Evolutionary conservation across 306 rosid species (phyloP).

Genomic region (Prunus mongolica): DNA sequence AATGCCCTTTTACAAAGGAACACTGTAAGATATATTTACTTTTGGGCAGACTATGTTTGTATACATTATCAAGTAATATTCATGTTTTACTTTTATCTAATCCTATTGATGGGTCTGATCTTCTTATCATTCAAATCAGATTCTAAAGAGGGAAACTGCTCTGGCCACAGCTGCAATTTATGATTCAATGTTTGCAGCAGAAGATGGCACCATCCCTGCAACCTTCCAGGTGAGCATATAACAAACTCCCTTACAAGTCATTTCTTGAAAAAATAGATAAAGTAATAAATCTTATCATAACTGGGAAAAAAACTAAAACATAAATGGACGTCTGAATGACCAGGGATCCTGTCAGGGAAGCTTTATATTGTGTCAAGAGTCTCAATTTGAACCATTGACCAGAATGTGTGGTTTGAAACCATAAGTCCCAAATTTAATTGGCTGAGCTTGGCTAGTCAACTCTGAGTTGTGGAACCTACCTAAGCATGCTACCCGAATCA

Average conservation of each 20-base stretch:
- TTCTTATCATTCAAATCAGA: constrained; percentile 38
- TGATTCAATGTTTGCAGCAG: constrained; percentile 86
- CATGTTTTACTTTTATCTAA: constrained; percentile 8
- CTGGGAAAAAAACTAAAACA: neutral
- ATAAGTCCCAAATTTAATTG: too few species aligned
- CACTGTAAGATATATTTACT: constrained; percentile 37
- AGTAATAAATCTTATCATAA: neutral
- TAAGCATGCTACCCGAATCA: too few species aligned
- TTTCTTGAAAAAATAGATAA: neutral
- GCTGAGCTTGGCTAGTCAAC: too few species aligned
- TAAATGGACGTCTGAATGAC: neutral
- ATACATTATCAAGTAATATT: neutral
- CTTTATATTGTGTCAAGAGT: neutral
- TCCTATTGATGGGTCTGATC: neutral
- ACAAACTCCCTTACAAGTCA: neutral
- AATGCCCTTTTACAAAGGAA: constrained; percentile 81
- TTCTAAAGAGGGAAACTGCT: constrained; percentile 80
- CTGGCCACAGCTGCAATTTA: constrained; percentile 93
- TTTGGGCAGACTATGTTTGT: neutral
- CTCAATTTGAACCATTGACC: too few species aligned
- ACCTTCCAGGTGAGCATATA: constrained; percentile 75
- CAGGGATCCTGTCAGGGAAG: too few species aligned
- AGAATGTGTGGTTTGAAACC: too few species aligned
- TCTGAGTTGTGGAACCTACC: too few species aligned
- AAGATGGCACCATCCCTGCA: constrained; percentile 92